phyloP scores from a whole-genome alignment of 805 yeast species.

The Diddensiella transvaalensis region DNA sequence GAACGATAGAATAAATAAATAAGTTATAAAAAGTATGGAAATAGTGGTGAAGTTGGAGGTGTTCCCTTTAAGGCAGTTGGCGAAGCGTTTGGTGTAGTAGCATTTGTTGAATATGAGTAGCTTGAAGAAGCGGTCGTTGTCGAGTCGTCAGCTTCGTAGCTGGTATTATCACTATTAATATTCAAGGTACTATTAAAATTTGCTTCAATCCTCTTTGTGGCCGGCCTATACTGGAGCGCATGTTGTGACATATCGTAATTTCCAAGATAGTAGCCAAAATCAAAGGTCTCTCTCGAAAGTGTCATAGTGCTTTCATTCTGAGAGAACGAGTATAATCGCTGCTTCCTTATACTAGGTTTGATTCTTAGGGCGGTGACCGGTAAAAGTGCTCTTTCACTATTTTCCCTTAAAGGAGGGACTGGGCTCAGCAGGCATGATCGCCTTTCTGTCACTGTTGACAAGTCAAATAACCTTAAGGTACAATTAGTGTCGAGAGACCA shows the following conservation, averaged over 20 bases:
- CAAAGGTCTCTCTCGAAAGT: not conserved
- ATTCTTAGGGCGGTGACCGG: conserved; percentile 1
- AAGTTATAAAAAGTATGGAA: not conserved
- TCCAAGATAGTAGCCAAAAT: not conserved
- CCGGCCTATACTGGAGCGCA: not conserved
- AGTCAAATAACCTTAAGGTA: not conserved
- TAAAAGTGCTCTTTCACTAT: not conserved
- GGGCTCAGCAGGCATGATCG: not conserved
- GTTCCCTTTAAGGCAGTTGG: not conserved
- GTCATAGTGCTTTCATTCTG: not conserved
- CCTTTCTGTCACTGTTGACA: not conserved
- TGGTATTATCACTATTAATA: not conserved
- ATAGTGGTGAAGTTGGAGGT: not conserved
- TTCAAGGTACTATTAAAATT: too few relatives aligned
- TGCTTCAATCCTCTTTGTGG: not conserved
- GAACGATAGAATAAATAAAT: not conserved
- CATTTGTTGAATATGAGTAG: not conserved
- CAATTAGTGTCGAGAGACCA: conserved; percentile 1
- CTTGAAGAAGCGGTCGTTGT: not conserved
- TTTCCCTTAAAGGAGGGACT: not conserved
- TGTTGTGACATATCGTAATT: not conserved
- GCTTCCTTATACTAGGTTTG: not conserved
- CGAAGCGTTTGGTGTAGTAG: not conserved
- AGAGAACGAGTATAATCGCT: not conserved
- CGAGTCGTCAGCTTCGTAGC: not conserved